phyloP scores from a whole-genome alignment of 2,329 filamentous ascomycete species.

The Neofusicoccum ribis region DNA sequence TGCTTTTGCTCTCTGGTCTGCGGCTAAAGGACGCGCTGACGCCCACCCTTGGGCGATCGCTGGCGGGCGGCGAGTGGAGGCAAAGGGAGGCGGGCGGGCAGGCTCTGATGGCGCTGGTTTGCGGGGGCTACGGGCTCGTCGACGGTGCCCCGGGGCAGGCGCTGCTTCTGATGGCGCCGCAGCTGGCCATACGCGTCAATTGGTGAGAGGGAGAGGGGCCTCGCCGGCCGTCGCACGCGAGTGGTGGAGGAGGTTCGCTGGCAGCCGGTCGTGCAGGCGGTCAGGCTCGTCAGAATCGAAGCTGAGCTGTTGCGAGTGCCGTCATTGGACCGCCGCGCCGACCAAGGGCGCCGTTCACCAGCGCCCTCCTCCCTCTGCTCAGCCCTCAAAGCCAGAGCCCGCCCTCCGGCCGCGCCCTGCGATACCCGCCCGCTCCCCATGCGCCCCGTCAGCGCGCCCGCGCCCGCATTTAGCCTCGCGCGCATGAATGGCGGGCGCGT shows the following conservation, averaged over 20 bases:
- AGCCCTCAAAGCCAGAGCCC: background rate
- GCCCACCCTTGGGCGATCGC: constrained; percentile 1
- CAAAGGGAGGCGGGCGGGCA: constrained; percentile 17
- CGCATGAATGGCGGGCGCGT: constrained; percentile 10
- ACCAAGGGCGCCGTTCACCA: background rate
- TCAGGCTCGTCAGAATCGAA: constrained; percentile 11
- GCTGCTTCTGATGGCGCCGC: constrained; percentile 15
- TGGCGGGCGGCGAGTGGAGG: background rate
- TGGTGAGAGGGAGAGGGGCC: constrained; percentile 12
- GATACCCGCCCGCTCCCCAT: background rate
- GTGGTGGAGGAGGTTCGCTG: constrained; percentile 17
- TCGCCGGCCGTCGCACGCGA: constrained; percentile 4
- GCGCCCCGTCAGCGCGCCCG: background rate
- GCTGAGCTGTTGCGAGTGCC: constrained; percentile 9
- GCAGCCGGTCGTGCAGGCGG: constrained; percentile 17
- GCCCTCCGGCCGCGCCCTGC: background rate
- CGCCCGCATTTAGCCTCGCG: constrained; percentile 1
- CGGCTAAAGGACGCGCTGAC: constrained; percentile 14
- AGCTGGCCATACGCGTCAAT: constrained; percentile 14
- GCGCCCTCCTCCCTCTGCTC: background rate
- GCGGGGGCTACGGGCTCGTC: constrained; percentile 2
- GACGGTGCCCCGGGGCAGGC: constrained; percentile 1
- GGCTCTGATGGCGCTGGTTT: constrained; percentile 10
- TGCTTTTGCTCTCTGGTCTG: constrained; percentile 4
- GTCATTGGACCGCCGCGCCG: constrained; percentile 6